Percentiles rank a stretch among this genome's conserved stretches.
Evolutionary conservation across 768 basidiomycete genomes (phyloP).

Genomic region (Butyriboletus loyo): DNA sequence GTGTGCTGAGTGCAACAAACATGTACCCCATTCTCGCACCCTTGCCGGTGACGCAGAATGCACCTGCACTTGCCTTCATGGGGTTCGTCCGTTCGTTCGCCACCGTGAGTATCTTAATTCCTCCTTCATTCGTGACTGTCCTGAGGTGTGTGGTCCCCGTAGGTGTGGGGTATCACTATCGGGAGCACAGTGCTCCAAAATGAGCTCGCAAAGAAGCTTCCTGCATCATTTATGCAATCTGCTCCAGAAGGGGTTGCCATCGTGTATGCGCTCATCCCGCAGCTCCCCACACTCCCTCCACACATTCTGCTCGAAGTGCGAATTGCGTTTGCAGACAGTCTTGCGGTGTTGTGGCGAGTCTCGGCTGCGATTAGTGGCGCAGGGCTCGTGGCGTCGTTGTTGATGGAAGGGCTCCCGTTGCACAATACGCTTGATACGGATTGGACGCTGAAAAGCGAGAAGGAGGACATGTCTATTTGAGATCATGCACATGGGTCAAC

Average conservation of each 20-base stretch:
- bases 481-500: no score
- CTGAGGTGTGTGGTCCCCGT: not conserved
- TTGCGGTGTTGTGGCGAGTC: no score
- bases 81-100: conserved; percentile 37
- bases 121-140: not conserved
- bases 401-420: conserved; percentile 6
- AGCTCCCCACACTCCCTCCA: conserved; percentile 34
- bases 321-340: conserved; percentile 39
- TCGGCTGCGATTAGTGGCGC: conserved; percentile 35
- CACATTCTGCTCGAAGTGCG: conserved; percentile 35
- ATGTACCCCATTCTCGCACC: conserved; percentile 50
- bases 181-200: conserved; percentile 48
- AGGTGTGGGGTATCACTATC: conserved; percentile 51
- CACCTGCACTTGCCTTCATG: conserved; percentile 44
- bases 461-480: no score
- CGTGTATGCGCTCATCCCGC: conserved; percentile 46
- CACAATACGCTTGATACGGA: no score
- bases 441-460: not conserved
- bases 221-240: conserved; percentile 32
- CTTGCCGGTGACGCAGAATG: conserved; percentile 37
- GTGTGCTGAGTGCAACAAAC: conserved; percentile 10
- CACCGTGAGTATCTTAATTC: conserved; percentile 21
- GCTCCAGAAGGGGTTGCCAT: conserved; percentile 40
- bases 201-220: conserved; percentile 40
- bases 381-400: conserved; percentile 1